A percentile compares a stretch with the other conserved stretches of the same genome.
phyloP scores from a whole-genome alignment of 2,329 filamentous ascomycete species.

The Zasmidium angulare region DNA sequence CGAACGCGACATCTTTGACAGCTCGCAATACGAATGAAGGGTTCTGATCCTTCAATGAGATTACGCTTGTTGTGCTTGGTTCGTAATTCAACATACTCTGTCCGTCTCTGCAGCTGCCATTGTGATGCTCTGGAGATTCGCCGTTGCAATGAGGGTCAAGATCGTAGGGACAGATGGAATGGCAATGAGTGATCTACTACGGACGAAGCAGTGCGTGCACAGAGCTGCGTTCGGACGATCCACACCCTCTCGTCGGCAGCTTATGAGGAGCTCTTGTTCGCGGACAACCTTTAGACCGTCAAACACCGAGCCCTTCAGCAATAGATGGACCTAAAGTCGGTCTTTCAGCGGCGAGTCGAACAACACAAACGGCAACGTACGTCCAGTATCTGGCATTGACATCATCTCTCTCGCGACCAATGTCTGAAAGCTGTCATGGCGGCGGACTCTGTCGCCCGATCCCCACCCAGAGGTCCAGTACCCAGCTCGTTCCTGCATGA shows the following conservation, averaged over 20 bases:
- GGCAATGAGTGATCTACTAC: no score
- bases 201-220: not conserved
- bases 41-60: slow-evolving; percentile 55
- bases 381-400: not conserved
- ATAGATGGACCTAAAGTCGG: not conserved
- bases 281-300: not conserved
- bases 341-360: not conserved
- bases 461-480: not conserved
- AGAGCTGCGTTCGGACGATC: not conserved
- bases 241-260: not conserved
- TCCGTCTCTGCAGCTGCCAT: not conserved
- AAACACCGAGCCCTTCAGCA: not conserved
- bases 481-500: slow-evolving; percentile 5
- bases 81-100: not conserved
- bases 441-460: slow-evolving; percentile 4
- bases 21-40: slow-evolving; percentile 79
- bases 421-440: not conserved
- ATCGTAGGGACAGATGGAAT: no score
- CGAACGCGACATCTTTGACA: slow-evolving; percentile 67
- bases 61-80: not conserved
- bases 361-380: not conserved
- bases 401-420: not conserved
- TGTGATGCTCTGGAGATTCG: not conserved
- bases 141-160: no score
- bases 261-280: no score